Conservation (phyloP, 345 rosid species). For the Punica granatum region DNA sequence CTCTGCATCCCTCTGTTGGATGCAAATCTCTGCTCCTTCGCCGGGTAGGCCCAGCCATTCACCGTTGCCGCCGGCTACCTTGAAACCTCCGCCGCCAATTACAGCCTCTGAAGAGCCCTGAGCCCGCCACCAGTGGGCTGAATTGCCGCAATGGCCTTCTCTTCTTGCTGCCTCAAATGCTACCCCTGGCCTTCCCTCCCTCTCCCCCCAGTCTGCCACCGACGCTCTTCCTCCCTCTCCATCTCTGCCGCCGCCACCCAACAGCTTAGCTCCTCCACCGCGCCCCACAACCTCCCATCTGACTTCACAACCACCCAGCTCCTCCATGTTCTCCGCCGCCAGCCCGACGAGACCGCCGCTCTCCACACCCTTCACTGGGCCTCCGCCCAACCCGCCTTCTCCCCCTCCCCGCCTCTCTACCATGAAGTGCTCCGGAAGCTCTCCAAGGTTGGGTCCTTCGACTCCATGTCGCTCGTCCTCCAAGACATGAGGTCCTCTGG, state of each 20-base stretch:
- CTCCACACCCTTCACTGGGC: constrained; percentile 62
- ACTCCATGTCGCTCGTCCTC: constrained; percentile 48
- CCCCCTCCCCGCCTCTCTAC: constrained; percentile 42
- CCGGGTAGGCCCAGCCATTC: neutral
- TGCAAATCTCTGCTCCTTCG: neutral
- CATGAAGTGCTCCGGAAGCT: constrained; percentile 63
- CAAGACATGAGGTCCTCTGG: constrained; percentile 43
- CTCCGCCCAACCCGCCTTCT: constrained; percentile 68
- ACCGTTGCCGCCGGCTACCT: neutral
- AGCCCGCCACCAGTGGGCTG: constrained; percentile 9
- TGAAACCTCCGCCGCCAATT: neutral
- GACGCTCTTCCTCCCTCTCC: constrained; percentile 23
- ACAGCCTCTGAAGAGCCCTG: neutral
- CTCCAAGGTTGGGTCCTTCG: constrained; percentile 59
- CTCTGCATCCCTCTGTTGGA: no score
- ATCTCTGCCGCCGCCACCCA: constrained; percentile 26
- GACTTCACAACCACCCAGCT: constrained; percentile 62
- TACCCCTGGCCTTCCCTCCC: constrained; percentile 36
- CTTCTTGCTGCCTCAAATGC: constrained; percentile 40
- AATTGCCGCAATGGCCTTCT: constrained; percentile 40
- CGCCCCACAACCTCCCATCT: constrained; percentile 24
- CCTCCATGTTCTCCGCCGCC: constrained; percentile 68
- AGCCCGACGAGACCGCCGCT: constrained; percentile 56
- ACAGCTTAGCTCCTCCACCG: constrained; percentile 17
- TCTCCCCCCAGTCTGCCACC: constrained; percentile 13